phyloP scores from a whole-genome alignment of 495 filamentous ascomycete species.

The Wilcoxina mikolae region DNA sequence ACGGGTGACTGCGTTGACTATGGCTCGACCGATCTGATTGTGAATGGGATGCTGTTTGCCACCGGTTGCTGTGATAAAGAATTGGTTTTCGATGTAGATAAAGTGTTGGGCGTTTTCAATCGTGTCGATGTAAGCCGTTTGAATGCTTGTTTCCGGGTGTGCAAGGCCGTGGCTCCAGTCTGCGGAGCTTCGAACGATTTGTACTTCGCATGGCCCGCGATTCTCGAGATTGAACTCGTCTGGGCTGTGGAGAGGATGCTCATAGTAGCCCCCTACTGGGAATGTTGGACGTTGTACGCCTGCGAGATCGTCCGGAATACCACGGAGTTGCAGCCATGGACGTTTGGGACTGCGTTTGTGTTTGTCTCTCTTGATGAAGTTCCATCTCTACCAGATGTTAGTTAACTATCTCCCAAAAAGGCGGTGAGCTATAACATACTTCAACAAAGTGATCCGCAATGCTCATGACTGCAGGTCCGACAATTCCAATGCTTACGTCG shows the following conservation, averaged over 20 bases:
- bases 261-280: conserved; percentile 71
- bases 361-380: conserved; percentile 93
- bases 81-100: conserved; percentile 96
- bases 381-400: conserved; percentile 50
- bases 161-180: conserved; percentile 96
- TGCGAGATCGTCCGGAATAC: conserved; percentile 72
- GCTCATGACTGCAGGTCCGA: conserved; percentile 81
- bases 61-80: conserved; percentile 75
- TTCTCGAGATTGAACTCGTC: conserved; percentile 33
- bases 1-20: conserved; percentile 74
- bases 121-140: conserved; percentile 75
- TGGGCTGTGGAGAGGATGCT: conserved; percentile 60
- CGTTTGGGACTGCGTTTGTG: conserved; percentile 72
- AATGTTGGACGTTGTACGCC: conserved; percentile 74
- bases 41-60: conserved; percentile 70
- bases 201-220: conserved; percentile 48
- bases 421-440: background rate
- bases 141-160: conserved; percentile 66
- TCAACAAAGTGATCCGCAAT: conserved; percentile 88
- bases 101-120: conserved; percentile 77
- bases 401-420: background rate
- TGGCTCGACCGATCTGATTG: conserved; percentile 72
- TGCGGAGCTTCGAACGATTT: conserved; percentile 69
- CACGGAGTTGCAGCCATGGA: conserved; percentile 70
- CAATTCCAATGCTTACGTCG: conserved; percentile 77